Percentiles rank a stretch among this genome's conserved stretches.
Evolutionary conservation across 2,329 filamentous ascomycete genomes (phyloP).

Genomic region (Aureobasidium leucospermi): DNA sequence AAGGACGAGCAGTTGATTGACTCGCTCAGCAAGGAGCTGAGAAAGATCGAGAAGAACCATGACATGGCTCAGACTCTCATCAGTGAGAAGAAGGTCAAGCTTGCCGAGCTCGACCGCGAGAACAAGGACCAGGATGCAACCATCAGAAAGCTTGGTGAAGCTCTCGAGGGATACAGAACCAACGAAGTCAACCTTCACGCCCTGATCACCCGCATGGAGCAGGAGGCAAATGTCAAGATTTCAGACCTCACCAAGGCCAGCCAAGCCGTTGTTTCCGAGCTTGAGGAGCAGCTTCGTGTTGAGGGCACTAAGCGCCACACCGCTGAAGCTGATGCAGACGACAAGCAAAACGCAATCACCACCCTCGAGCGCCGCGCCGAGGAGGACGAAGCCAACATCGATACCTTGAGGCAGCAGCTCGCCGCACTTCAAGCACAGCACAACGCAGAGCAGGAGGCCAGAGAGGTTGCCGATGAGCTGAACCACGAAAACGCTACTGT

Average conservation of each 20-base stretch:
- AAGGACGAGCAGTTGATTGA: constrained; percentile 30
- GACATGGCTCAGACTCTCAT: constrained; percentile 21
- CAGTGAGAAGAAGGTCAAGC: constrained; percentile 19
- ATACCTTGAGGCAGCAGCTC: constrained; percentile 27
- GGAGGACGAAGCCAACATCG: constrained; percentile 30
- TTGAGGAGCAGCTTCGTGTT: constrained; percentile 31
- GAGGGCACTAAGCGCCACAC: constrained; percentile 31
- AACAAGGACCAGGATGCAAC: constrained; percentile 29
- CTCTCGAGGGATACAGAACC: constrained; percentile 32
- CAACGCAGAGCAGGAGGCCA: constrained; percentile 25
- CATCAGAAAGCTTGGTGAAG: constrained; percentile 30
- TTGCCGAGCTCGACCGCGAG: constrained; percentile 21
- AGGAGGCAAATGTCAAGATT: constrained; percentile 31
- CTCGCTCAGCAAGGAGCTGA: constrained; percentile 29
- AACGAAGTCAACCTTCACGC: constrained; percentile 32
- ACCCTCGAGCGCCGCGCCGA: constrained; percentile 33
- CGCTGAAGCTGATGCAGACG: constrained; percentile 33
- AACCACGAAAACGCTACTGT: constrained; percentile 30
- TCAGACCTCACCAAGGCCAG: constrained; percentile 34
- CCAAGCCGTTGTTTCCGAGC: constrained; percentile 27
- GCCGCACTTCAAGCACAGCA: constrained; percentile 28
- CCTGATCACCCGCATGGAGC: constrained; percentile 34
- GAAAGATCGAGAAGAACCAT: constrained; percentile 27
- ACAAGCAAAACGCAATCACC: constrained; percentile 33
- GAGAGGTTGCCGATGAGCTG: constrained; percentile 31